These are phyloP conservation scores for Fusarium sp. DNA, from an alignment of 2,329 filamentous ascomycete species.

Conservation along the genomic window DNA sequence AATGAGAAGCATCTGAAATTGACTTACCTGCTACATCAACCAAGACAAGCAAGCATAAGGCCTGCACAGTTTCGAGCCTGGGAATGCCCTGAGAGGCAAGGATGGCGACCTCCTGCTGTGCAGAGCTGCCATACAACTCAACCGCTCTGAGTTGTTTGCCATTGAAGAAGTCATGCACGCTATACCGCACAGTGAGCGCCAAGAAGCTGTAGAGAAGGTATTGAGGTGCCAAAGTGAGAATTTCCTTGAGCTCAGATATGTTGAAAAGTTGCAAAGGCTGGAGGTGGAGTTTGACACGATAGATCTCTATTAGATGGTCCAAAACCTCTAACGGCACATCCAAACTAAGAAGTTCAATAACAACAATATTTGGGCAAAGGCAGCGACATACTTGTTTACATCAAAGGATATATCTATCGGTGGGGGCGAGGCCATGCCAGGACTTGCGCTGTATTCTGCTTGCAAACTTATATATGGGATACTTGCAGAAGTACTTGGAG, in stretches of 20 bases:
- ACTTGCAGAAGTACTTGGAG: background rate
- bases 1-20: rapidly evolving
- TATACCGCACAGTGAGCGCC: background rate
- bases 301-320: conserved; percentile 4
- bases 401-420: background rate
- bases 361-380: rapidly evolving
- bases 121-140: background rate
- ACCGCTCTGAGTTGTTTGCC: background rate
- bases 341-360: background rate
- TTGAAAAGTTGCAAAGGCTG: conserved; percentile 6
- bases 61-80: background rate
- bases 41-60: background rate
- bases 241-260: background rate
- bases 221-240: background rate
- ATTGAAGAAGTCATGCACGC: background rate
- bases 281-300: background rate
- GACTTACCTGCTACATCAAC: background rate
- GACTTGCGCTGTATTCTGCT: background rate
- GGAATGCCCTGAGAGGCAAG: conserved; percentile 1
- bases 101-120: background rate
- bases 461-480: background rate
- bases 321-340: background rate
- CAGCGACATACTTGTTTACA: background rate
- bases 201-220: conserved; percentile 4
- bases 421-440: background rate